Base-by-base conservation (phyloP, 2,329 filamentous ascomycete genomes). In the Claviceps fusiformis region DNA sequence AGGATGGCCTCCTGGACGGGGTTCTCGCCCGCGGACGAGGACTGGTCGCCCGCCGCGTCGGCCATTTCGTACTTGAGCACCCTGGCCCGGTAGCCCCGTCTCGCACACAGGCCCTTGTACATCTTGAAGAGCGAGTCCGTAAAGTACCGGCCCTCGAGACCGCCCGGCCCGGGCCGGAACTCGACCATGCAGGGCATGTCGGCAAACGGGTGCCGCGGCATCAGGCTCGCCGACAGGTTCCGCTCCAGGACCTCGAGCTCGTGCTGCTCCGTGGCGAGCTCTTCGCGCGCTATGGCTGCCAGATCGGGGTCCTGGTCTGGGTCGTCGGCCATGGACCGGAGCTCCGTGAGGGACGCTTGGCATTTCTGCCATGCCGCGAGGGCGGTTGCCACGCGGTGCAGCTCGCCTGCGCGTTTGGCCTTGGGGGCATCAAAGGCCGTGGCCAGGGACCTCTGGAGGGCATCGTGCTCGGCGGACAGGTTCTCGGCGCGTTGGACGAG, bases 161-260 rank as follows among this genome's bases (percentile, higher is more conserved):
- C 93, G 43, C 93, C 93, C 0, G 90, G 91, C 0, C 93, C 93
- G 0, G 93, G 93, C 0, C 91, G 82, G 57, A 98, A 87, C 71
- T 98, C 93, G 46, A 98, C 72, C 59, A 98, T 78, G 68, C 92
- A 97, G 54, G 91, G 89, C 62, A 97, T 79, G 59, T 89, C 80
- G 37, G 89, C 89, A 67, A 96, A 98, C 3, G 91, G 88, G 67
- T 98, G 91, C 45, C 83, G 81, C 0, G 93, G 93, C 17, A 95
- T 87, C 54, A 98, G 78, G 49, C 87, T 83, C 27, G 79, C 81
- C 31, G 89, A 89, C 47, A 98, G 78, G 41, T 79, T 80, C 43
- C 77, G 77, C 0, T 83, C 82, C 31, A 95, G 78, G 0, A 71
- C 66, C 3, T 78, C 75, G 29, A 96, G 77, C 56, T 79, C 75